A percentile compares a stretch with the other conserved stretches of the same genome.
phyloP scores from a whole-genome alignment of 2,329 filamentous ascomycete species.

The Stagonosporopsis cucurbitacearum region DNA sequence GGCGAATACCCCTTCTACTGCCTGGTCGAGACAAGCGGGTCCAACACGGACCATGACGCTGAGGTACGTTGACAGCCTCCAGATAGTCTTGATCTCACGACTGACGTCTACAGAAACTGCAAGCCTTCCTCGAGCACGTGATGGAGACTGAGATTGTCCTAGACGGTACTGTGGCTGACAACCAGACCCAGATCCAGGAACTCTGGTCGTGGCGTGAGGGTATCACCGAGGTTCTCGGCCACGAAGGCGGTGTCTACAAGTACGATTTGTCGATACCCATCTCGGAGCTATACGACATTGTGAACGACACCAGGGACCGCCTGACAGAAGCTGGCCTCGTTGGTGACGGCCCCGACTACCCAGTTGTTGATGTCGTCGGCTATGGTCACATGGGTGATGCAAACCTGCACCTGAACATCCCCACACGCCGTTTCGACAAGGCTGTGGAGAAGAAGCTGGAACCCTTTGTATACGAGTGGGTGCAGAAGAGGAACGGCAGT shows the following conservation, averaged over 20 bases:
- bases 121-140: slow-evolving; percentile 87
- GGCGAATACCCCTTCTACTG: slow-evolving; percentile 92
- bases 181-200: slow-evolving; percentile 84
- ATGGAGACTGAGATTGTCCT: slow-evolving; percentile 85
- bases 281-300: slow-evolving; percentile 82
- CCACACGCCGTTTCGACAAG: slow-evolving; percentile 82
- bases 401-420: slow-evolving; percentile 92
- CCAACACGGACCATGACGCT: slow-evolving; percentile 89
- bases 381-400: slow-evolving; percentile 99
- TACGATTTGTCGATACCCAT: slow-evolving; percentile 97
- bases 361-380: slow-evolving; percentile 88
- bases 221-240: slow-evolving; percentile 85
- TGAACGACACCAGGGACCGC: slow-evolving; percentile 80
- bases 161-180: slow-evolving; percentile 90
- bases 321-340: slow-evolving; percentile 77
- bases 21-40: slow-evolving; percentile 93
- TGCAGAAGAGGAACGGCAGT: slow-evolving; percentile 82
- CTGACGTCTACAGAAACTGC: slow-evolving; percentile 71
- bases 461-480: slow-evolving; percentile 98
- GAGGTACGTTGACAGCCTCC: slow-evolving; percentile 49
- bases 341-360: slow-evolving; percentile 72
- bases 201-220: slow-evolving; percentile 95
- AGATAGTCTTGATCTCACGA: too few relatives aligned
- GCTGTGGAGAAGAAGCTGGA: slow-evolving; percentile 86
- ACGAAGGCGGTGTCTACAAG: slow-evolving; percentile 96